phyloP scores from a whole-genome alignment of 306 rosid genomes.

The Trifolium subterraneum region DNA sequence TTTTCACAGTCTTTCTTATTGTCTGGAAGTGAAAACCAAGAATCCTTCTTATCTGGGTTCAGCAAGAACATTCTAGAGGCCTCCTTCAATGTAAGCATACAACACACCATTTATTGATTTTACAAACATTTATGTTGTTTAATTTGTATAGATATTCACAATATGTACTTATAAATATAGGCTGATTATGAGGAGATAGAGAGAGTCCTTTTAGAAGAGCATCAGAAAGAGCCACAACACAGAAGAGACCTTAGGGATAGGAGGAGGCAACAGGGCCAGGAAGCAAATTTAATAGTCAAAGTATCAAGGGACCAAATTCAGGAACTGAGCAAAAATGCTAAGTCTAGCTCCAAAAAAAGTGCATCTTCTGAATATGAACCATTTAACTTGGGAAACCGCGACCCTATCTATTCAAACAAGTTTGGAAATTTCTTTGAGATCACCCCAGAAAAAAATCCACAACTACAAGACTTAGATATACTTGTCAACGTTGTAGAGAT shows the following conservation, averaged over 20 bases:
- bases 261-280: neutral
- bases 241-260: neutral
- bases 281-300: constrained; percentile 34
- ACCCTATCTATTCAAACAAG: no score
- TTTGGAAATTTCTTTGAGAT: no score
- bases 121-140: neutral
- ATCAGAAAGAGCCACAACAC: no score
- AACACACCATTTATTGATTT: neutral
- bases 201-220: no score
- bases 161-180: constrained; percentile 11
- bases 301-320: constrained; percentile 24
- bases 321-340: constrained; percentile 24
- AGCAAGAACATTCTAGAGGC: neutral
- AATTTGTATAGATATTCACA: neutral
- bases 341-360: constrained; percentile 5
- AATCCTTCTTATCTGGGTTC: no score
- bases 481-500: no score
- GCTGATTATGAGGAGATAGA: constrained; percentile 29
- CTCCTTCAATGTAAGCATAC: neutral
- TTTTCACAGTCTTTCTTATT: no score
- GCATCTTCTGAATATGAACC: no score
- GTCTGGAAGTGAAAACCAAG: no score
- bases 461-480: no score
- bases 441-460: no score
- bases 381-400: no score